Percentiles rank a stretch among this genome's conserved stretches.
phyloP scores from a whole-genome alignment of 164 flowering plant species.

The Warburgia ugandensis region DNA sequence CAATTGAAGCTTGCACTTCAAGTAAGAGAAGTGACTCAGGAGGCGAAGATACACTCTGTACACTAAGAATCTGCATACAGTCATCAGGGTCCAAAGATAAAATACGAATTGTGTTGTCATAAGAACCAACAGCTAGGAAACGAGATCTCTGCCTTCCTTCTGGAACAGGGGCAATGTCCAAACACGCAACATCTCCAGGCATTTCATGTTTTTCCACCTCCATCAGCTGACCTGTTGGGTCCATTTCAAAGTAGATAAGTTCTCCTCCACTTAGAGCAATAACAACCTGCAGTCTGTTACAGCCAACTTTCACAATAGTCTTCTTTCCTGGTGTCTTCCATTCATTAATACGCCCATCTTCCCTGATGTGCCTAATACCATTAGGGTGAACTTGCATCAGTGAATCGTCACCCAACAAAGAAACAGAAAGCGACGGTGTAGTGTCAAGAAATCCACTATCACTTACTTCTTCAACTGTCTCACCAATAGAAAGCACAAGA shows the following conservation, averaged over 20 bases:
- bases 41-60: constrained; percentile 90
- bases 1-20: constrained; percentile 88
- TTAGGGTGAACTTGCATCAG: constrained; percentile 98
- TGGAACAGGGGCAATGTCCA: constrained; percentile 99
- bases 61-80: constrained; percentile 85
- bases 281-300: constrained; percentile 94
- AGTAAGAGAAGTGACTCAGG: constrained; percentile 98
- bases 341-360: constrained; percentile 94
- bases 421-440: constrained; percentile 92
- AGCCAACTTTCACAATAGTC: constrained; percentile 92
- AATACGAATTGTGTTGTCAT: constrained; percentile 89
- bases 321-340: constrained; percentile 99
- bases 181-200: constrained; percentile 95
- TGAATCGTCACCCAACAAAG: constrained; percentile 94
- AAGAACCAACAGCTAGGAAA: constrained; percentile 98
- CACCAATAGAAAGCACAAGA: constrained; percentile 97
- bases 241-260: constrained; percentile 96
- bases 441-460: constrained; percentile 98
- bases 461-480: constrained; percentile 98
- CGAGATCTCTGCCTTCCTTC: constrained; percentile 98
- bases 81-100: constrained; percentile 97
- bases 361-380: constrained; percentile 99
- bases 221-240: constrained; percentile 88
- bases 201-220: constrained; percentile 98
- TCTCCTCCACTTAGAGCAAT: constrained; percentile 97